phyloP scores from a whole-genome alignment of 2,329 filamentous ascomycete species.

The Xylaria sp. region DNA sequence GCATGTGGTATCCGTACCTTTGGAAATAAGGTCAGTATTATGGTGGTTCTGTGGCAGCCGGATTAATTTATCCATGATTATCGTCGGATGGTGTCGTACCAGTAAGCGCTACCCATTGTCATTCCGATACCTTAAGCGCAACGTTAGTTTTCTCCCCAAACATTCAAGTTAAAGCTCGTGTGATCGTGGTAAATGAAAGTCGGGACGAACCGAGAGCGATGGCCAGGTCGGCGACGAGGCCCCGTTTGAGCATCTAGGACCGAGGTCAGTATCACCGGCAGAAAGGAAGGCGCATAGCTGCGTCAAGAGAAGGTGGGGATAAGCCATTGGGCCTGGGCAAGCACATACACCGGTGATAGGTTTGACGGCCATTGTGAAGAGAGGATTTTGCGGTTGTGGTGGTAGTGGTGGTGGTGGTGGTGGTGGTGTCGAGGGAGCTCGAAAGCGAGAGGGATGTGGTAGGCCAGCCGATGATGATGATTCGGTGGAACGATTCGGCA shows the following conservation, averaged over 20 bases:
- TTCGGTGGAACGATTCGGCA: conserved; percentile 36
- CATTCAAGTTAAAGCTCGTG: neutral
- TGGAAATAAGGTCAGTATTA: conserved; percentile 35
- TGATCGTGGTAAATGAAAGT: neutral
- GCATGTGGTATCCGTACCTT: conserved; percentile 73
- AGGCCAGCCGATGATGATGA: conserved; percentile 32
- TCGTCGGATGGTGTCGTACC: conserved; percentile 57
- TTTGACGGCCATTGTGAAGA: conserved; percentile 63
- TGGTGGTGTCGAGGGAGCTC: conserved; percentile 24
- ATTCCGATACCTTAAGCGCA: conserved; percentile 61
- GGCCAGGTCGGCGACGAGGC: conserved; percentile 66
- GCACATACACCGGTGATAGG: conserved; percentile 70
- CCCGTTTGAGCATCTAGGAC: conserved; percentile 68
- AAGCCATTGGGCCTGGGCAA: conserved; percentile 48
- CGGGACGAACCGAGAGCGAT: conserved; percentile 65
- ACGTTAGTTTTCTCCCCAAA: conserved; percentile 49
- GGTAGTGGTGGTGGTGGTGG: conserved; percentile 33
- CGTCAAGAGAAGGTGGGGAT: conserved; percentile 16
- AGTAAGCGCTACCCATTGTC: conserved; percentile 66
- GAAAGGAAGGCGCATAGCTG: conserved; percentile 42
- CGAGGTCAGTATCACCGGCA: conserved; percentile 44
- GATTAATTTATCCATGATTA: neutral
- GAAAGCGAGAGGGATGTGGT: conserved; percentile 14
- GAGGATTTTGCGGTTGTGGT: conserved; percentile 34
- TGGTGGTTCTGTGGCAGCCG: neutral